Evolutionary conservation across 495 filamentous ascomycete genomes (phyloP), one percentile per base, ranked within the genome.

Genomic region (Filosporella fistucella): DNA sequence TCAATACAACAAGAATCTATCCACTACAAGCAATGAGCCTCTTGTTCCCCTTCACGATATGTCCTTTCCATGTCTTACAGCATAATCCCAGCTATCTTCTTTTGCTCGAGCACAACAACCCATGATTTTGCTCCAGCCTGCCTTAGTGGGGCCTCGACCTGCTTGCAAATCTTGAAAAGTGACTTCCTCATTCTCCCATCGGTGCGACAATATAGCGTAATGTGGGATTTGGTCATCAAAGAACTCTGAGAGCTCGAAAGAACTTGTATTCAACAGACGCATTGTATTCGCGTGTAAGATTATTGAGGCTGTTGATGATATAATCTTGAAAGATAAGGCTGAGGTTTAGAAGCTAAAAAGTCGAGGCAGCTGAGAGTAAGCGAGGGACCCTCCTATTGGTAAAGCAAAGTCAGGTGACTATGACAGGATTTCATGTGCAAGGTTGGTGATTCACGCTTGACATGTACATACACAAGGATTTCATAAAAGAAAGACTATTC

Each of bases 81-180:
- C 51, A 50, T 57, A 68, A 10, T 58, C 17, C 9, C 53, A 52
- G 6, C 46, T 32, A 21, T 57, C 48, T 13, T 16, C 8, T 2
- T 23, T 7, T 9, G 63, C 62, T 49, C 38, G 35, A 1, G 4
- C 30, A 42, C 67, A 68, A 32, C 38, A 57, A 0, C 28, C 17
- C 10, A 49, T 9, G 3, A 65, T 49, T 30, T 67, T 68, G 6
- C 21, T 14, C 16, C 36, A 63, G 0, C 65, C 64, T 23, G 17
- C n/a, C 22, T 17, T 46, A 4, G 4, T 9, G 9, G 22, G 29
- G 10, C 28, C 16, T 23, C 5, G 4, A 3, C 14, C 21, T n/a
- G 16, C 13, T n/a, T 34, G 23, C 4, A 49, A 6, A 10, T 48
- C 33, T 10, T 48, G 3, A 23, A 39, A 26, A 4, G 33, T 42